Base-by-base conservation (phyloP, 179 eudicot genomes). In the Sideroxylon spinosum region DNA sequence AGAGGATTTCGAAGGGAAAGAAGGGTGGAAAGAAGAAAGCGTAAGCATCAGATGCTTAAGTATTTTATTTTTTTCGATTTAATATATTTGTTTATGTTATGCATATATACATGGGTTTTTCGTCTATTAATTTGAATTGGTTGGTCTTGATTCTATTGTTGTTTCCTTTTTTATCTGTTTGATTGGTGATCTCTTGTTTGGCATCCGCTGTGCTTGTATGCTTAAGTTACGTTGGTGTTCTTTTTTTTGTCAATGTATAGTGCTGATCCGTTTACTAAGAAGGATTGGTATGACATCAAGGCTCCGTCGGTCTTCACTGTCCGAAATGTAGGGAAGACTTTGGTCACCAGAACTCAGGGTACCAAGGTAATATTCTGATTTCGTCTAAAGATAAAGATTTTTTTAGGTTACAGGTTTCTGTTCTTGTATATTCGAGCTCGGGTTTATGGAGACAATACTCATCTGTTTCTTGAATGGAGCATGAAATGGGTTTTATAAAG, bases 261-360 rank as follows among this genome's bases (percentile, higher is more conserved):
- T 1, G 82, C 78, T 22, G 98, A 95, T 86, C 98, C 98, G 0
- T 93, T 84, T 55, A 78, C 98, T 0, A 93, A 95, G 97, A 95
- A 95, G 88, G 98, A 95, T 78, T 95, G 98, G 98, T 95, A 93
- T 84, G 97, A 93, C 57, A 82, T 95, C 78, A 95, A 95, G 84
- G 98, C 93, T 0, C 98, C 98, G 2, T 86, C 97, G 6, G 52
- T 84, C 46, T 95, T 95, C 79, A 70, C 20, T 22, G 71, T 67
- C 50, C 82, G 86, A 76, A 91, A 89, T 72, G 89, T 93, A 9
- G 98, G 98, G 62, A 95, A 93, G 75, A 95, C 98, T 66, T 93
- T 95, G 0, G 95, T 95, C 61, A 81, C 93, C 64, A 91, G 97
- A 76, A 95, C 98, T 52, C 98, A 93, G 93, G 97, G 98, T 76